Evolutionary conservation across 805 yeast genomes (phyloP), one percentile per base, ranked within the genome.

Genomic region (Starmerella khaoyaiensis): DNA sequence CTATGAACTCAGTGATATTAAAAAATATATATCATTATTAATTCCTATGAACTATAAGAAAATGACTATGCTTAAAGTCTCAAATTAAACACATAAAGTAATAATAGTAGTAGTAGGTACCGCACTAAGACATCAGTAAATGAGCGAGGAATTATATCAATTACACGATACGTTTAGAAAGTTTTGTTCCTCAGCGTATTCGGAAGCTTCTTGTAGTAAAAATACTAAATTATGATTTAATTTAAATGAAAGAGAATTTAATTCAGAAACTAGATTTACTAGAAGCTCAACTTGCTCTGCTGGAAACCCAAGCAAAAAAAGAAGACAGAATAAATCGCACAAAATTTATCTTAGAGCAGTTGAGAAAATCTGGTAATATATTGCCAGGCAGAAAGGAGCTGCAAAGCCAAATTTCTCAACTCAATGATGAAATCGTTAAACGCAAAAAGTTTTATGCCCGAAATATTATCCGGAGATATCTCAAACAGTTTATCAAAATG

Each of bases 201-300:
- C n/a, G n/a, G n/a, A n/a, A n/a, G n/a, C n/a, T n/a, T n/a, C n/a
- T n/a, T n/a, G n/a, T n/a, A n/a, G n/a, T n/a, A n/a, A n/a, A n/a
- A n/a, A n/a, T n/a, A n/a, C n/a, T n/a, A n/a, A n/a, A n/a, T n/a
- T n/a, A n/a, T n/a, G n/a, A n/a, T n/a, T n/a, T n/a, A n/a, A n/a
- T n/a, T n/a, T n/a, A n/a, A n/a, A 47, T 47, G 47, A 50, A 52
- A 36, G 57, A 58, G 32, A 60, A 60, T 40, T 47, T 57, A 33
- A 36, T 53, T 21, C 61, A 60, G 53, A 52, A 59, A 44, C 48
- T 61, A 28, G 64, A 62, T 39, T 30, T 60, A 22, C 52, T 61
- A 5, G 56, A 60, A 44, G 49, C 61, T 15, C 56, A 47, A 44
- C 51, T 57, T 6, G 50, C 51, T n/a, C 33, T 47, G n/a, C 22